Conservation (phyloP, 2,329 filamentous ascomycete species). For the Fusarium virguliforme region DNA sequence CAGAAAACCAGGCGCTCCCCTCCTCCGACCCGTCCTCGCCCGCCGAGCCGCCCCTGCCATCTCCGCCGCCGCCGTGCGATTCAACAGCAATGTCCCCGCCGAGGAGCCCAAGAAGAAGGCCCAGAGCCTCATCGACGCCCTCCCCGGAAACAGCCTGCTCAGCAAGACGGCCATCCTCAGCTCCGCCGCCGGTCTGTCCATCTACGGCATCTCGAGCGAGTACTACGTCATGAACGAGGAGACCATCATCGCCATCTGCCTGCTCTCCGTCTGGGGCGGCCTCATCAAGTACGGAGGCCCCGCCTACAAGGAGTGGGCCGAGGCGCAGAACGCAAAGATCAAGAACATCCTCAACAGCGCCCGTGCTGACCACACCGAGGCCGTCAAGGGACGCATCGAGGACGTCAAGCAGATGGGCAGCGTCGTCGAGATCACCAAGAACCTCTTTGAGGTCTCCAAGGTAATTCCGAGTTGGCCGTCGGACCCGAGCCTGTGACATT, state of each 20-base stretch:
- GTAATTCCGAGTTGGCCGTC: conserved; percentile 65
- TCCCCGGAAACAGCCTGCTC: conserved; percentile 92
- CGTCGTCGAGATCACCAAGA: conserved; percentile 97
- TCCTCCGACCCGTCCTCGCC: conserved; percentile 87
- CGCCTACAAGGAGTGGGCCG: conserved; percentile 92
- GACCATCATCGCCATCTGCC: conserved; percentile 92
- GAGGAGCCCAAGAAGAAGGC: conserved; percentile 98
- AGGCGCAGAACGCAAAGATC: conserved; percentile 91
- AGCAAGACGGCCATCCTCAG: conserved; percentile 99
- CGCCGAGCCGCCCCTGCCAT: conserved; percentile 82
- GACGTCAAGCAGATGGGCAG: conserved; percentile 95
- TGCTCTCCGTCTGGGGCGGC: conserved; percentile 92
- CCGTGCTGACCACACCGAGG: conserved; percentile 93
- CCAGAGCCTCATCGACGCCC: conserved; percentile 91
- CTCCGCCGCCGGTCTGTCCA: conserved; percentile 88
- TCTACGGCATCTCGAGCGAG: conserved; percentile 99
- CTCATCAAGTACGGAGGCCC: conserved; percentile 96
- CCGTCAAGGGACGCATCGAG: conserved; percentile 94
- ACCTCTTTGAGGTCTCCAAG: conserved; percentile 98
- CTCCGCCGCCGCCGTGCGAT: conserved; percentile 77
- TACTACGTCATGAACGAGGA: conserved; percentile 99
- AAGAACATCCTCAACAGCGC: conserved; percentile 95
- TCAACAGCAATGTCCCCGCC: conserved; percentile 82
- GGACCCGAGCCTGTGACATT: conserved; percentile 12
- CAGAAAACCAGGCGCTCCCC: conserved; percentile 80